A percentile compares a stretch with the other conserved stretches of the same genome.
Evolutionary conservation across 352 stramenopile species (phyloP).

Genomic region (Globisporangium apiculatum): DNA sequence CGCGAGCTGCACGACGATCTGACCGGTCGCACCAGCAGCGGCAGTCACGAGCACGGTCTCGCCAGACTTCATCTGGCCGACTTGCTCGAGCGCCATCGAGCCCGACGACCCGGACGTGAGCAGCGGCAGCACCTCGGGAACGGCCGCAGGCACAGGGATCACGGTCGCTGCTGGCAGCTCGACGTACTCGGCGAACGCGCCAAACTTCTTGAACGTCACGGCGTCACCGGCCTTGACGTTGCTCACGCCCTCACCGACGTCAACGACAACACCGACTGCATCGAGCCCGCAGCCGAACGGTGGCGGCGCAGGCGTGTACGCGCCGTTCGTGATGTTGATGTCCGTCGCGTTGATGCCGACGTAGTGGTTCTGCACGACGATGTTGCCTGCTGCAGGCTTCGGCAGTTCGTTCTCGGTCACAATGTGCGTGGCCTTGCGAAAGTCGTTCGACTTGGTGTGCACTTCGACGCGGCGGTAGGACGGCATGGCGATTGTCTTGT

Average conservation of each 20-base stretch:
- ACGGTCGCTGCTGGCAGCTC: slow-evolving; percentile 24
- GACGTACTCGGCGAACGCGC: slow-evolving; percentile 46
- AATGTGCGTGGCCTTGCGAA: slow-evolving; percentile 28
- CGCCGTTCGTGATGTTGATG: slow-evolving; percentile 51
- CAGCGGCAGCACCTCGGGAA: slow-evolving; percentile 4
- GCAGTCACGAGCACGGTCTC: slow-evolving; percentile 49
- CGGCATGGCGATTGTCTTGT: slow-evolving; percentile 24
- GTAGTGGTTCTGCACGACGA: slow-evolving; percentile 39
- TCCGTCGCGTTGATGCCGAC: slow-evolving; percentile 36
- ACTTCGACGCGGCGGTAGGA: slow-evolving; percentile 33
- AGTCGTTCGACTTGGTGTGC: slow-evolving; percentile 34
- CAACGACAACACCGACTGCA: slow-evolving; percentile 26
- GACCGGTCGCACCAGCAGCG: slow-evolving; percentile 31
- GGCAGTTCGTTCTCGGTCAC: slow-evolving; percentile 25
- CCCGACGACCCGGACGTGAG: slow-evolving; percentile 16
- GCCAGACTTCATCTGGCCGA: slow-evolving; percentile 46
- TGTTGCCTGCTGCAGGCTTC: slow-evolving; percentile 12
- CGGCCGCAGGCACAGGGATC: slow-evolving; percentile 19
- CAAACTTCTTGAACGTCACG: slow-evolving; percentile 39
- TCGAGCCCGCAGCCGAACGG: slow-evolving; percentile 42
- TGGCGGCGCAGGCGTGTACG: slow-evolving; percentile 24
- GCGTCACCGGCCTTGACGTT: slow-evolving; percentile 39
- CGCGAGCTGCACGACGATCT: no score
- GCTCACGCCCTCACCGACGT: slow-evolving; percentile 33
- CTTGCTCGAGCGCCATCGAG: slow-evolving; percentile 39